These are phyloP conservation scores for Arthrobotrys pseudoclavata DNA, from an alignment of 2,329 filamentous ascomycete species.

Conservation along the genomic window DNA sequence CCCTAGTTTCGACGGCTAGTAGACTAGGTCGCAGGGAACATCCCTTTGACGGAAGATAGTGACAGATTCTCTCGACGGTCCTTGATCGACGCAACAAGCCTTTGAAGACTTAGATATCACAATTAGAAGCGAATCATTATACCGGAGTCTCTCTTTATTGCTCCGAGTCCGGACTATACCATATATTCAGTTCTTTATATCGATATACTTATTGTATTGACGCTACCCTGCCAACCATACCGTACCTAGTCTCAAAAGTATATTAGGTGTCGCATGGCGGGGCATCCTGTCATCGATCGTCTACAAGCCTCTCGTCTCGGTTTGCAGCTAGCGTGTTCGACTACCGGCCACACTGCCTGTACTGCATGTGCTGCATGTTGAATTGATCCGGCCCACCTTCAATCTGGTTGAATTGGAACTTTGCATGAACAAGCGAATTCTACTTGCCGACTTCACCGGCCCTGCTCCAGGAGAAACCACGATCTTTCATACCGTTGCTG, in stretches of 20 bases:
- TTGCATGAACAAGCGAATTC: constrained; percentile 60
- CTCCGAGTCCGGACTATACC: constrained; percentile 19
- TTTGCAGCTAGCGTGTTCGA: constrained; percentile 50
- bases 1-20: constrained; percentile 18
- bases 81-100: constrained; percentile 32
- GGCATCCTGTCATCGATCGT: constrained; percentile 40
- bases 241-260: constrained; percentile 24
- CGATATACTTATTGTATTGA: constrained; percentile 7
- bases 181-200: constrained; percentile 9
- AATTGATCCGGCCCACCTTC: constrained; percentile 59
- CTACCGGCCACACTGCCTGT: constrained; percentile 39
- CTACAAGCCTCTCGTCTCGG: constrained; percentile 48
- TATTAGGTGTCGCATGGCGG: constrained; percentile 56
- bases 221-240: constrained; percentile 8
- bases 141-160: not conserved
- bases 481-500: constrained; percentile 52
- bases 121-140: constrained; percentile 20
- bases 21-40: constrained; percentile 22
- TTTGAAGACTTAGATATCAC: constrained; percentile 27
- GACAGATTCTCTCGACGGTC: constrained; percentile 2
- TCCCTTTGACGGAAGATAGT: constrained; percentile 8
- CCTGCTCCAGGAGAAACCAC: constrained; percentile 51
- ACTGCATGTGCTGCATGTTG: constrained; percentile 50
- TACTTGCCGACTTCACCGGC: constrained; percentile 46
- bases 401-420: constrained; percentile 59